Percentiles rank a stretch among this genome's conserved stretches.
Evolutionary conservation across 495 filamentous ascomycete species (phyloP).

Genomic region (Geopyxis carbonaria): DNA sequence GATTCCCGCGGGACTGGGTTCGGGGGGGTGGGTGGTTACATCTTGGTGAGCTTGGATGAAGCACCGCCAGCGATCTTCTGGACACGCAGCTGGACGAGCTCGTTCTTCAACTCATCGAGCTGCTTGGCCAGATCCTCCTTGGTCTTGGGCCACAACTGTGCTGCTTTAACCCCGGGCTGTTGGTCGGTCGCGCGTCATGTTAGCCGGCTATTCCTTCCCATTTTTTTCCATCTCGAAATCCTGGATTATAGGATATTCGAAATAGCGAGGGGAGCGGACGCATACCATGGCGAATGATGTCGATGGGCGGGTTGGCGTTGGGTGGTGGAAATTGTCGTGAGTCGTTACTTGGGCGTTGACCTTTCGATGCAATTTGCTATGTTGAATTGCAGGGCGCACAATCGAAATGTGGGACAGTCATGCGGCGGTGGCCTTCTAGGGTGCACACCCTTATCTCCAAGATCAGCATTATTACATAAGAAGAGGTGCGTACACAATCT

Average conservation of each 20-base stretch:
- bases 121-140: conserved; percentile 94
- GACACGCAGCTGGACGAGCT: conserved; percentile 80
- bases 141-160: conserved; percentile 93
- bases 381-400: no score
- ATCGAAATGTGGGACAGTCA: no score
- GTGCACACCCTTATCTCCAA: not conserved
- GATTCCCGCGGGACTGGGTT: not conserved
- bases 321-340: conserved; percentile 21
- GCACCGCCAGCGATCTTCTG: conserved; percentile 93
- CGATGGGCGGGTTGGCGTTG: conserved; percentile 24
- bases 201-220: conserved; percentile 13
- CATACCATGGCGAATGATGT: conserved; percentile 35
- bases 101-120: conserved; percentile 80
- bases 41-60: conserved; percentile 86
- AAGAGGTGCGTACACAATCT: no score
- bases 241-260: conserved; percentile 7
- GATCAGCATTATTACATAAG: no score
- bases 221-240: conserved; percentile 2
- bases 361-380: not conserved
- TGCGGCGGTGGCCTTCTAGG: not conserved
- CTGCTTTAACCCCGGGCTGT: conserved; percentile 56
- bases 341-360: conserved; percentile 19
- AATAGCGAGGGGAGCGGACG: conserved; percentile 8
- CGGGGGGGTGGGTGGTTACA: conserved; percentile 46
- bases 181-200: conserved; percentile 1